Evolutionary conservation across 306 rosid species (phyloP).

Genomic region (Macrotyloma uniflorum): DNA sequence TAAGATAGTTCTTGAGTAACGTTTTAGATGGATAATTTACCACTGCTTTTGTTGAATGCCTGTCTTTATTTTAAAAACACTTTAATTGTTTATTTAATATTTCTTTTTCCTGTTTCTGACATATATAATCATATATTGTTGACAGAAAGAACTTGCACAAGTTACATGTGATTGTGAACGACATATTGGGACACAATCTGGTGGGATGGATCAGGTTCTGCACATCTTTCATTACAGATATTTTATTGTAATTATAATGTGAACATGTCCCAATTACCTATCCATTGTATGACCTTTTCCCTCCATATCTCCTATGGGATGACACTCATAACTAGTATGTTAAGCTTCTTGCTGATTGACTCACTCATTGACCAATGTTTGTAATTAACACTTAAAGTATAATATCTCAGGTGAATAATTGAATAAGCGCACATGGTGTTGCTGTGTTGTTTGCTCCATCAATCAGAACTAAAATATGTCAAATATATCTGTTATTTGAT

Average conservation of each 20-base stretch:
- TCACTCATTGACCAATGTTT: slow-evolving; percentile 17
- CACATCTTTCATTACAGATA: slow-evolving; percentile 8
- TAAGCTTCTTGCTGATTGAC: slow-evolving; percentile 6
- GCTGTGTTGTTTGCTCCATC: slow-evolving; percentile 27
- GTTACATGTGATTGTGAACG: slow-evolving; percentile 92
- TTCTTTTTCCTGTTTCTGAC: slow-evolving; percentile 35
- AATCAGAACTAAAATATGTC: slow-evolving; percentile 12
- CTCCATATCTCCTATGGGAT: slow-evolving; percentile 7
- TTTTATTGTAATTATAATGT: slow-evolving; percentile 22
- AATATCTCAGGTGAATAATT: background rate
- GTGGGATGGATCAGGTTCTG: slow-evolving; percentile 98
- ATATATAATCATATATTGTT: slow-evolving; percentile 32
- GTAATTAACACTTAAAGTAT: background rate
- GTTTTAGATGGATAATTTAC: slow-evolving; percentile 5
- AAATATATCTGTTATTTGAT: slow-evolving; percentile 20
- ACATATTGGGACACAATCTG: slow-evolving; percentile 96
- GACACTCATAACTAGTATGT: background rate
- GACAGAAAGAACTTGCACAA: slow-evolving; percentile 93
- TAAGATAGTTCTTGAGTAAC: background rate
- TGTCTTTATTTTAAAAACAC: slow-evolving; percentile 11
- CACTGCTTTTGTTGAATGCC: background rate
- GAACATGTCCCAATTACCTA: background rate
- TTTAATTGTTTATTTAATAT: background rate
- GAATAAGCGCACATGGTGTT: background rate
- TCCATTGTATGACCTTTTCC: background rate